Base-by-base conservation (phyloP, 2,329 filamentous ascomycete species). In the Colletotrichum sp. region DNA sequence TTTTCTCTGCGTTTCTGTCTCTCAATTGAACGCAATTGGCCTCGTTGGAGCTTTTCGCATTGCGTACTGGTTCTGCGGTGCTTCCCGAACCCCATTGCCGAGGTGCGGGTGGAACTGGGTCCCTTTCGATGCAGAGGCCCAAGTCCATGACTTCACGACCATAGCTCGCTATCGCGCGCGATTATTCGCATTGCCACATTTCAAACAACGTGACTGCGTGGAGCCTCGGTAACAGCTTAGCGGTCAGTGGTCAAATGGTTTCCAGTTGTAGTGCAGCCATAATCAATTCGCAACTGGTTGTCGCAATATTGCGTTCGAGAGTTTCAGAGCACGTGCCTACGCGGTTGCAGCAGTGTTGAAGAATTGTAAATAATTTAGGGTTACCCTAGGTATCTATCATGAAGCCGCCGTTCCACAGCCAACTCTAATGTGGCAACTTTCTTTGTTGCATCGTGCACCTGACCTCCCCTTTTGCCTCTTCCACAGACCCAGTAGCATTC, bases 131-230 rank as follows among this genome's bases (percentile, higher is more conserved):
- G 59, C 48, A 34, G 36, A 65, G 61, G 64, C 59, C 28, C n/a
- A 21, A 75, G 56, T 75, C 73, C 69, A 75, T 75, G 63, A 75
- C 73, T 73, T 73, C 69, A 73, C 36, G 43, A 69, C 69, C 30
- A 64, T 4, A 73, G 67, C 18, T 48, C 26, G 55, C 26, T 18
- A 64, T 75, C 63, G 63, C 26, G 55, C 16, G 62, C 28, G 13
- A 32, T 34, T 30, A 63, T 38, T 26, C n/a, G 58, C 34, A 21
- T 18, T 48, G 56, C 59, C 38, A 71, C 68, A n/a, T 28, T 61
- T 59, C 43, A 28, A 36, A 24, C 36, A 32, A 30, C 32, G 26
- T 28, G 26, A n/a, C 28, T 48, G 32, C 28, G 32, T 21, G 32
- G 24, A 52, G 9, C 59, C 48, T 59, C 36, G 28, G 32, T 24